Conservation (phyloP, 345 rosid species). For the Ricinus communis region DNA sequence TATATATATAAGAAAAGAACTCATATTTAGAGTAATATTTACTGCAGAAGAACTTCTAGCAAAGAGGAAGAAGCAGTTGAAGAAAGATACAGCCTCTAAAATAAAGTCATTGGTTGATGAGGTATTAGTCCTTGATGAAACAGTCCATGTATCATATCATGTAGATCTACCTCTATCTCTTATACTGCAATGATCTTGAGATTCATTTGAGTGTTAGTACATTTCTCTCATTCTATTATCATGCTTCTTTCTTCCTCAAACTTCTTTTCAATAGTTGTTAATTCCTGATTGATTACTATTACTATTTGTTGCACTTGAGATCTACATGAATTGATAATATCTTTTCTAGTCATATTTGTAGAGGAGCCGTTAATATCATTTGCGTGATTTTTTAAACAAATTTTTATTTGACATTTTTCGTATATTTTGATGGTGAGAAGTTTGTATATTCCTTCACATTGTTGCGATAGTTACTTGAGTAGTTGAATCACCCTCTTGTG, state of each 20-base stretch:
- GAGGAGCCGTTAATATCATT: background rate
- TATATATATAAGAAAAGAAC: background rate
- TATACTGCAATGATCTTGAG: background rate
- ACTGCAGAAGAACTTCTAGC: conserved; percentile 86
- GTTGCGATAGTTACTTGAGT: background rate
- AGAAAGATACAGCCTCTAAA: conserved; percentile 92
- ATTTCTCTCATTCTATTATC: background rate
- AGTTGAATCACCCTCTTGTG: background rate
- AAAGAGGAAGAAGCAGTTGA: conserved; percentile 91
- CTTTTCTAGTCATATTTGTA: no score
- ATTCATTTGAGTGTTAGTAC: background rate
- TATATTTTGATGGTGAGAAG: background rate
- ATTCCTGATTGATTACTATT: background rate
- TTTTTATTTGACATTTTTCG: background rate
- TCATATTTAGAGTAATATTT: conserved; percentile 24
- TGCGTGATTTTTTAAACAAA: background rate
- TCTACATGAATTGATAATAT: no score
- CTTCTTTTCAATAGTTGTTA: background rate
- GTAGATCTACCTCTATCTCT: background rate
- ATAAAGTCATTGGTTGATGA: conserved; percentile 89
- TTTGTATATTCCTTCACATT: background rate
- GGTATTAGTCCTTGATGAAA: conserved; percentile 41
- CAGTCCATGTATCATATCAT: background rate
- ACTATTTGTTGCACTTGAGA: background rate
- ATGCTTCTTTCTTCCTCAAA: background rate